Conservation (phyloP, 1,284 basidiomycete species). For the Trichosporon coremiiforme region DNA sequence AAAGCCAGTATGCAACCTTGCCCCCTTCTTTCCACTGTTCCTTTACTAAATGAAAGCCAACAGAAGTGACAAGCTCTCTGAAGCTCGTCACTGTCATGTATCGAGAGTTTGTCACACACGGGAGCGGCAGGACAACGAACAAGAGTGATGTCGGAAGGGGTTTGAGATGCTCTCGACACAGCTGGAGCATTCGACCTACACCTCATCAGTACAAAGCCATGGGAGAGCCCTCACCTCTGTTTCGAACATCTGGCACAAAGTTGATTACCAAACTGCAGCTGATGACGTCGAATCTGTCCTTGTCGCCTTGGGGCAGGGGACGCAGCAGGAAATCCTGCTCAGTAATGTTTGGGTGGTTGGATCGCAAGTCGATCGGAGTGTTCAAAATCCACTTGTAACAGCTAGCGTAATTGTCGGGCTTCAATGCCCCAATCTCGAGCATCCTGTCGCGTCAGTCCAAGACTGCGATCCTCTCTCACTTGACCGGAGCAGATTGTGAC, state of each 20-base stretch:
- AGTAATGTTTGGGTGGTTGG: slow-evolving; percentile 72
- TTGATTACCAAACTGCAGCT: slow-evolving; percentile 84
- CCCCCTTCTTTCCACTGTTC: slow-evolving; percentile 62
- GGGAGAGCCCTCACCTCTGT: slow-evolving; percentile 68
- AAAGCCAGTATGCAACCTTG: slow-evolving; percentile 56
- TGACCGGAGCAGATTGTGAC: background rate
- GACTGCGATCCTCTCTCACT: background rate
- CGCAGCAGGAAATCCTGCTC: slow-evolving; percentile 76
- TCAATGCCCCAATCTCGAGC: slow-evolving; percentile 84
- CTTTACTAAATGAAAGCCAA: slow-evolving; percentile 69
- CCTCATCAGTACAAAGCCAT: background rate
- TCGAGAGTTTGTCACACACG: slow-evolving; percentile 79
- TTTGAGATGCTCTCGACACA: slow-evolving; percentile 66
- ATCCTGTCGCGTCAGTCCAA: slow-evolving; percentile 59
- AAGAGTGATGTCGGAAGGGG: slow-evolving; percentile 61
- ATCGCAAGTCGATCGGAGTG: slow-evolving; percentile 75
- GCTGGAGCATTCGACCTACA: slow-evolving; percentile 75
- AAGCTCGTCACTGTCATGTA: slow-evolving; percentile 70
- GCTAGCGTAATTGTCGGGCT: slow-evolving; percentile 72
- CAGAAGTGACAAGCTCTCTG: slow-evolving; percentile 61
- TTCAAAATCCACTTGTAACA: slow-evolving; percentile 70
- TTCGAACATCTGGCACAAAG: slow-evolving; percentile 72
- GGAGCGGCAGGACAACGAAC: slow-evolving; percentile 76
- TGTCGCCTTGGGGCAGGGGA: slow-evolving; percentile 48
- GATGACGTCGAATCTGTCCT: slow-evolving; percentile 70